Evolutionary conservation across 2,329 filamentous ascomycete species (phyloP).

Genomic region (Neospermospora avenae): DNA sequence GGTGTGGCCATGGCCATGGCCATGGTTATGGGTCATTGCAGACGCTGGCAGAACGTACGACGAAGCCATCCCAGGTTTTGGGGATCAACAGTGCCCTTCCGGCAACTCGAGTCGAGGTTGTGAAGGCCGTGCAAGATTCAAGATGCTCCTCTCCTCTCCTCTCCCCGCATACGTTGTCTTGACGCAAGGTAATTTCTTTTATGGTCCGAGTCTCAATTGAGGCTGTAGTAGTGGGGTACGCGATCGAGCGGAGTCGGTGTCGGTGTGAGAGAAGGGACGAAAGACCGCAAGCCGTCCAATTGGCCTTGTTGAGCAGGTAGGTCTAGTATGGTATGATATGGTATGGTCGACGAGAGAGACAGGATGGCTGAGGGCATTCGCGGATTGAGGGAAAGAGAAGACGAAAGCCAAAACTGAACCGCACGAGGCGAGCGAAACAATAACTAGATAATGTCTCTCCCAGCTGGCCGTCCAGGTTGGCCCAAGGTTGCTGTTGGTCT

Average conservation of each 20-base stretch:
- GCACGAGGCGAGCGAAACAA: neutral
- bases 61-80: slow-evolving; percentile 31
- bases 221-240: neutral
- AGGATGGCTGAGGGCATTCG: slow-evolving; percentile 10
- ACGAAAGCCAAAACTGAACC: neutral
- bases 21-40: slow-evolving; percentile 33
- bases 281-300: neutral
- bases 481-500: neutral
- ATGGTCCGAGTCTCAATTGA: slow-evolving; percentile 3
- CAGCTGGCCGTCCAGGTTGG: neutral
- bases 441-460: too few species aligned
- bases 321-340: too few species aligned
- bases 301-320: neutral
- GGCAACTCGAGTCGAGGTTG: slow-evolving; percentile 21
- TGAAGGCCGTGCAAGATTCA: slow-evolving; percentile 16
- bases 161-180: slow-evolving; percentile 21
- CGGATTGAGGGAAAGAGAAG: neutral
- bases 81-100: neutral
- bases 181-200: slow-evolving; percentile 11
- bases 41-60: slow-evolving; percentile 36
- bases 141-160: neutral
- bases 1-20: slow-evolving; percentile 34
- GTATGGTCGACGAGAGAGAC: neutral
- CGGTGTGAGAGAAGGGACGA: neutral
- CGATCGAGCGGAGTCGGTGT: neutral